A percentile compares a stretch with the other conserved stretches of the same genome.
phyloP scores from a whole-genome alignment of 192 early-diverging fungal genomes.

The Endogone sp. region DNA sequence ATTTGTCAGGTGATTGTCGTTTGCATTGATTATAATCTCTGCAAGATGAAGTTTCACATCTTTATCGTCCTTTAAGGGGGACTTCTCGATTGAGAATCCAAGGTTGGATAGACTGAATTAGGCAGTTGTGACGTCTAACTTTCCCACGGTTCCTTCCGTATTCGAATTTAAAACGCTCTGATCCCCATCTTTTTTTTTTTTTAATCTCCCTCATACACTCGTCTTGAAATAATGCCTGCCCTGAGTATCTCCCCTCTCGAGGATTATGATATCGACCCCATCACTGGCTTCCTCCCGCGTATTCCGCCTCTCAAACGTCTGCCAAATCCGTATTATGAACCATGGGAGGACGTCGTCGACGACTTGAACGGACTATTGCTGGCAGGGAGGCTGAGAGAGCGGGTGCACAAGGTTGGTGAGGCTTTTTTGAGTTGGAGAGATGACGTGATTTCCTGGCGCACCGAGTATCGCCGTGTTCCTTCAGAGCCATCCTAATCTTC shows the following conservation, averaged over 20 bases:
- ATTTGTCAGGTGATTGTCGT: no score
- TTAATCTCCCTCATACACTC: background rate
- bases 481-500: slow-evolving; percentile 8
- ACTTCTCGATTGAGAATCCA: no score
- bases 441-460: slow-evolving; percentile 3
- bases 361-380: slow-evolving; percentile 72
- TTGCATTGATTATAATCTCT: no score
- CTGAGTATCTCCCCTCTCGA: slow-evolving; percentile 43
- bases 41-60: no score
- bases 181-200: background rate
- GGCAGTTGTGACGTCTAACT: no score
- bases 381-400: slow-evolving; percentile 60
- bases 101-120: no score
- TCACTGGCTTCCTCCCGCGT: slow-evolving; percentile 83
- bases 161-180: background rate
- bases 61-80: no score
- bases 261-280: slow-evolving; percentile 80
- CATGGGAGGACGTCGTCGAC: slow-evolving; percentile 85
- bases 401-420: slow-evolving; percentile 60
- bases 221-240: slow-evolving; percentile 2
- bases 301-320: slow-evolving; percentile 72
- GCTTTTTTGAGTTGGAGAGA: no score
- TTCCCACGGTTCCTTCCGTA: no score
- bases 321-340: slow-evolving; percentile 72
- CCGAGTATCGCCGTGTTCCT: background rate